phyloP scores from a whole-genome alignment of 2,329 filamentous ascomycete genomes.

The Teratosphaeria zuluensis region DNA sequence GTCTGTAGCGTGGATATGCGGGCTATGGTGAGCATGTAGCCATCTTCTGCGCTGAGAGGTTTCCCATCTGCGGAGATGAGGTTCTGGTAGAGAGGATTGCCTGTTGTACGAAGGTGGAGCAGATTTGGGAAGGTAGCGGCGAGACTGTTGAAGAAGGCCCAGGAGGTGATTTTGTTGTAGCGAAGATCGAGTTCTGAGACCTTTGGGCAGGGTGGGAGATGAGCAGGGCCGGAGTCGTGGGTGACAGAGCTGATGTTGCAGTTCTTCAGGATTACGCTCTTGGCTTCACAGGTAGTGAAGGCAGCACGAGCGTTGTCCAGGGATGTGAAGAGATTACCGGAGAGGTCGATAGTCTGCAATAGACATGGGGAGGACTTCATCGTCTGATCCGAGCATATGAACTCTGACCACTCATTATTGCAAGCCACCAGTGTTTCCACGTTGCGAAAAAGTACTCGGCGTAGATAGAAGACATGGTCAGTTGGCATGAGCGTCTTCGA shows the following conservation, averaged over 20 bases:
- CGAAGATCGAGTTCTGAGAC: slow-evolving; percentile 35
- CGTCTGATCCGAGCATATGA: neutral
- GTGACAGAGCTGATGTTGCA: slow-evolving; percentile 19
- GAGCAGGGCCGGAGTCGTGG: slow-evolving; percentile 1
- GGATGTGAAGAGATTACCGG: slow-evolving; percentile 57
- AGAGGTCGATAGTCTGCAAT: slow-evolving; percentile 42
- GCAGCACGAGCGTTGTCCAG: neutral
- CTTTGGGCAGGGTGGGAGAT: slow-evolving; percentile 3
- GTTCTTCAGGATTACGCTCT: neutral
- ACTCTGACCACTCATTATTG: slow-evolving; percentile 5
- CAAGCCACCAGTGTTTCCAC: slow-evolving; percentile 42
- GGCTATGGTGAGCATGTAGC: slow-evolving; percentile 79
- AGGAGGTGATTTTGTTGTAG: slow-evolving; percentile 43
- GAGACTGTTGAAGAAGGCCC: slow-evolving; percentile 65
- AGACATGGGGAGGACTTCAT: too few species aligned
- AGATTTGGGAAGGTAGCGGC: slow-evolving; percentile 61
- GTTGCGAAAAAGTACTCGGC: slow-evolving; percentile 43
- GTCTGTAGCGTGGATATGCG: slow-evolving; percentile 57
- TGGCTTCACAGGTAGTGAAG: neutral
- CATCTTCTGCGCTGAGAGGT: slow-evolving; percentile 56
- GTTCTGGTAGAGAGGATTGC: slow-evolving; percentile 72
- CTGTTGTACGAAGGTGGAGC: slow-evolving; percentile 63
- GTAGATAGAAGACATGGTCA: slow-evolving; percentile 26
- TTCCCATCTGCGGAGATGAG: slow-evolving; percentile 34
- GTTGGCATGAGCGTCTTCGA: slow-evolving; percentile 38